phyloP scores from a whole-genome alignment of 2,329 filamentous ascomycete species.

The Microcyclosporella mali region DNA sequence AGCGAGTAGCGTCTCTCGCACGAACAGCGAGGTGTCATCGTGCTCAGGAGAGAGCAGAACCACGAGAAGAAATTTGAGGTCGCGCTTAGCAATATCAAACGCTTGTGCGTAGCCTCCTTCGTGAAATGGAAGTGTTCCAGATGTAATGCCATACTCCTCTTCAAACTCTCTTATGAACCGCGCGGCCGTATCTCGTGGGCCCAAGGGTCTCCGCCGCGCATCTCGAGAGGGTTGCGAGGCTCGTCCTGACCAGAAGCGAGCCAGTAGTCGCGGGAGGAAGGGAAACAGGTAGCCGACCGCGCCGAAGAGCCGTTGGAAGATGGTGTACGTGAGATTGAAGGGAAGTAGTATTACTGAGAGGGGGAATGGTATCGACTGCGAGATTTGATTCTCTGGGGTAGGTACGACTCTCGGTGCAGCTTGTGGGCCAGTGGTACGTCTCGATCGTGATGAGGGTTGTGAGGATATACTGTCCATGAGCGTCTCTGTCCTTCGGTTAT shows the following conservation, averaged over 20 bases:
- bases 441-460: slow-evolving; percentile 23
- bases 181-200: slow-evolving; percentile 79
- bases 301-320: slow-evolving; percentile 63
- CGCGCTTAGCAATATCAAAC: slow-evolving; percentile 80
- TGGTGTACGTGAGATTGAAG: slow-evolving; percentile 68
- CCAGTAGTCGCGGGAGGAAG: slow-evolving; percentile 64
- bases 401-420: slow-evolving; percentile 82
- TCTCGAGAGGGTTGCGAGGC: slow-evolving; percentile 53
- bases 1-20: slow-evolving; percentile 72
- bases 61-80: slow-evolving; percentile 86
- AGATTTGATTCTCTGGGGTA: slow-evolving; percentile 58
- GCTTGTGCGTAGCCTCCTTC: slow-evolving; percentile 90
- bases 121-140: slow-evolving; percentile 65
- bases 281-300: slow-evolving; percentile 72
- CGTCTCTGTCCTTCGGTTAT: slow-evolving; percentile 64
- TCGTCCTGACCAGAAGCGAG: slow-evolving; percentile 49
- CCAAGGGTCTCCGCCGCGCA: slow-evolving; percentile 63
- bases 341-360: slow-evolving; percentile 74
- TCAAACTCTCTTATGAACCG: slow-evolving; percentile 90
- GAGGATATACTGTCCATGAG: slow-evolving; percentile 51
- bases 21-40: slow-evolving; percentile 79
- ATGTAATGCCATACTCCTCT: slow-evolving; percentile 69
- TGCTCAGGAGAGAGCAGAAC: slow-evolving; percentile 87
- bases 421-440: slow-evolving; percentile 43
- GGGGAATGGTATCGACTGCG: slow-evolving; percentile 66